Evolutionary conservation across 225 moss, liverwort and hornwort species (phyloP).

Genomic region (Pseudisothecium myosuroides): DNA sequence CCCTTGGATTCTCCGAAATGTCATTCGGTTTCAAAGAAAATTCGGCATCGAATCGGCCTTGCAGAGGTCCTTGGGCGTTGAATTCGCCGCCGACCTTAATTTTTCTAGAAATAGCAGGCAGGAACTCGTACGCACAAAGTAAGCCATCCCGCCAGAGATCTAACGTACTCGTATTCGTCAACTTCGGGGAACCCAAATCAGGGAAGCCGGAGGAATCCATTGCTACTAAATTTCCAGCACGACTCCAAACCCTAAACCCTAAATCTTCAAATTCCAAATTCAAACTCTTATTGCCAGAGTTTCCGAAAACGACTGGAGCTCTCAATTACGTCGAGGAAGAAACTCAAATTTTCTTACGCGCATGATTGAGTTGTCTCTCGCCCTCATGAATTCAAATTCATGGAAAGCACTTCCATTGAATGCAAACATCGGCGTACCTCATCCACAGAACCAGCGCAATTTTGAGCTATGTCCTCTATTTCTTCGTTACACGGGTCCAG

Average conservation of each 20-base stretch:
- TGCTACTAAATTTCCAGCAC: not conserved
- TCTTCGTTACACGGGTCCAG: not conserved
- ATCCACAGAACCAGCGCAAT: not conserved
- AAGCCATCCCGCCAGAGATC: constrained; percentile 81
- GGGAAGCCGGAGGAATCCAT: not conserved
- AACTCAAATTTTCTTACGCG: not conserved
- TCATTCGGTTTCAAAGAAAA: constrained; percentile 22
- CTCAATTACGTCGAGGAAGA: not conserved
- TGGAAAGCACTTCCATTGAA: not conserved
- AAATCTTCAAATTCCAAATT: not conserved
- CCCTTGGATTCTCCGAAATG: not conserved
- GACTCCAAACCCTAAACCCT: not conserved
- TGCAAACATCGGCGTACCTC: not conserved
- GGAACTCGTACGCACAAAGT: constrained; percentile 79
- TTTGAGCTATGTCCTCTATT: not conserved
- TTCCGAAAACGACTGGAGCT: not conserved
- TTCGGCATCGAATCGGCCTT: constrained; percentile 70
- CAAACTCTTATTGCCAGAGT: not conserved
- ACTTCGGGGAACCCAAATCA: not conserved
- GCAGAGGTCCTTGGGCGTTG: constrained; percentile 44
- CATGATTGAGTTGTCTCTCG: not conserved
- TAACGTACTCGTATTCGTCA: not conserved
- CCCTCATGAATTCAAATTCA: not conserved
- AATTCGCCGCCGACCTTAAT: constrained; percentile 62
- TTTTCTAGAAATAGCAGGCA: constrained; percentile 34